Percentiles rank a stretch among this genome's conserved stretches.
phyloP scores from a whole-genome alignment of 306 rosid genomes.

The Notholithocarpus densiflorus region DNA sequence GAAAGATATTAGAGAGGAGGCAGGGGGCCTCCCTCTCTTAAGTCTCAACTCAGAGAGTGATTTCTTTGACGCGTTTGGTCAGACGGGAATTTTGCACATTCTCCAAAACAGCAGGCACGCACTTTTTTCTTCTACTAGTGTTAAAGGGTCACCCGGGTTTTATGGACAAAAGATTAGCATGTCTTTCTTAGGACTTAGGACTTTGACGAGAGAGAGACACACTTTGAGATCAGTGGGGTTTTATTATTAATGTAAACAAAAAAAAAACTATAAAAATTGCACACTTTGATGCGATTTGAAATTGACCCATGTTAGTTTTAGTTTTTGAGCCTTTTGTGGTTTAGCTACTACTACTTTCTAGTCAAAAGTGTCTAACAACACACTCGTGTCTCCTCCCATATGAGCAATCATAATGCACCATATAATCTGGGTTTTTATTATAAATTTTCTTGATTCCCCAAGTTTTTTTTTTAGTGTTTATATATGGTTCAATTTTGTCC shows the following conservation, averaged over 20 bases:
- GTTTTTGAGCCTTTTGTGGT: slow-evolving; percentile 29
- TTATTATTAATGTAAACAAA: slow-evolving; percentile 1
- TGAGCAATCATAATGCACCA: slow-evolving; percentile 1
- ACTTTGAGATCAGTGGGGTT: slow-evolving; percentile 26
- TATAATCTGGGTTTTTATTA: background rate
- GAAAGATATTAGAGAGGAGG: too few relatives aligned
- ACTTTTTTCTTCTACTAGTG: slow-evolving; percentile 29
- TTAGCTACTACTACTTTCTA: slow-evolving; percentile 36
- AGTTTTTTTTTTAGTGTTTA: background rate
- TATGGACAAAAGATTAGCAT: slow-evolving; percentile 65
- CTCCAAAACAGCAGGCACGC: slow-evolving; percentile 56
- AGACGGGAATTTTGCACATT: slow-evolving; percentile 60
- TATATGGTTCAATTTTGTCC: background rate
- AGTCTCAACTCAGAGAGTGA: background rate
- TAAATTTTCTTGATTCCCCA: background rate
- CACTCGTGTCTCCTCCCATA: slow-evolving; percentile 38
- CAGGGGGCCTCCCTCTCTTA: background rate
- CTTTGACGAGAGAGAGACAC: slow-evolving; percentile 43
- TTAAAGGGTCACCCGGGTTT: slow-evolving; percentile 88
- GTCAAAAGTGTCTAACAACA: slow-evolving; percentile 20
- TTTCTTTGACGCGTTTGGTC: slow-evolving; percentile 29
- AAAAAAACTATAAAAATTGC: background rate
- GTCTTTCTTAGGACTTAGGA: slow-evolving; percentile 60
- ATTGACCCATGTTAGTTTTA: slow-evolving; percentile 28
- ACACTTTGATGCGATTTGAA: slow-evolving; percentile 34